phyloP scores from a whole-genome alignment of 2,329 filamentous ascomycete genomes.

The Pyrenochaeta sp. region DNA sequence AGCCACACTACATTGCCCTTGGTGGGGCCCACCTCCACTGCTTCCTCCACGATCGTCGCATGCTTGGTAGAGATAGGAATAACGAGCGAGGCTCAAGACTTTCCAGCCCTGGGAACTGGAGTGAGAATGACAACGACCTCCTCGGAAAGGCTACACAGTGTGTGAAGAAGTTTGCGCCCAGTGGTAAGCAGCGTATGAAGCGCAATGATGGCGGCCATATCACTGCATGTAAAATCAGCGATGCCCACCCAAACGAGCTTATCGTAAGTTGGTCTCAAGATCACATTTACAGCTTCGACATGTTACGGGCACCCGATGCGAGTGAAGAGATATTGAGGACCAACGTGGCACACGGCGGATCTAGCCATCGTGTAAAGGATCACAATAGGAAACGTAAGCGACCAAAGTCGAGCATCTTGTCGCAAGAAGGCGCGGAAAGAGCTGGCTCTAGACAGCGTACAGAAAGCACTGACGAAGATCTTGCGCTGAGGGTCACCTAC shows the following conservation, averaged over 20 bases:
- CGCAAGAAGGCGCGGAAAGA: conserved; percentile 52
- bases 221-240: conserved; percentile 75
- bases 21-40: conserved; percentile 74
- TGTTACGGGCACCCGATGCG: conserved; percentile 66
- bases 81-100: conserved; percentile 61
- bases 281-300: conserved; percentile 72
- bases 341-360: conserved; percentile 21
- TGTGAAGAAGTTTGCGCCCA: conserved; percentile 71
- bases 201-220: conserved; percentile 69
- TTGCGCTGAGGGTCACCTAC: conserved; percentile 66
- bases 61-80: conserved; percentile 68
- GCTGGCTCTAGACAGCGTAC: conserved; percentile 59
- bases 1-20: conserved; percentile 74
- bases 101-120: conserved; percentile 53
- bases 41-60: conserved; percentile 73
- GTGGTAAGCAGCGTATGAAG: conserved; percentile 63
- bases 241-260: conserved; percentile 73
- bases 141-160: conserved; percentile 70
- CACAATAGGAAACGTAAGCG: conserved; percentile 65
- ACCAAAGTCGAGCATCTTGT: conserved; percentile 48
- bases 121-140: conserved; percentile 59
- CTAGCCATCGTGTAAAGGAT: conserved; percentile 35
- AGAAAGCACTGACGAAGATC: conserved; percentile 54
- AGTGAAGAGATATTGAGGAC: conserved; percentile 48
- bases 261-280: conserved; percentile 74